Evolutionary conservation across 2,329 filamentous ascomycete species (phyloP).

Genomic region (Calonectria hongkongensis): DNA sequence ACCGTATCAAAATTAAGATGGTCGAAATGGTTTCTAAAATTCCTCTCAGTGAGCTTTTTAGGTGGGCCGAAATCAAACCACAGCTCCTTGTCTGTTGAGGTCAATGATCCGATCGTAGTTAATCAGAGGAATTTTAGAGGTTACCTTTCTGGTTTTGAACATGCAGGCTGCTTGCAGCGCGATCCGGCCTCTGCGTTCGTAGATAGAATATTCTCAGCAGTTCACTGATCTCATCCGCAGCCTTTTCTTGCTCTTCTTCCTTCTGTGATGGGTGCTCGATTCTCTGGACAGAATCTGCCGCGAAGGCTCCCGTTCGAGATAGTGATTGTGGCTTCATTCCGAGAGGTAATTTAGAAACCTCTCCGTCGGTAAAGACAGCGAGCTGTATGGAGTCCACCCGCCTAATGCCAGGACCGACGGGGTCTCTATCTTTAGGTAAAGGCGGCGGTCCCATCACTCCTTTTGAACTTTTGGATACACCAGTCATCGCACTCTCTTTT

Average conservation of each 20-base stretch:
- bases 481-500: too few relatives aligned
- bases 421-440: neutral
- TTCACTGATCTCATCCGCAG: constrained; percentile 1
- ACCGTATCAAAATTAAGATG: constrained; percentile 31
- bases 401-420: neutral
- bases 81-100: constrained; percentile 15
- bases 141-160: neutral
- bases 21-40: constrained; percentile 28
- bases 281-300: neutral
- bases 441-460: neutral
- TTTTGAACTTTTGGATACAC: neutral
- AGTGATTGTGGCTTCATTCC: too few relatives aligned
- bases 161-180: neutral
- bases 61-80: constrained; percentile 37
- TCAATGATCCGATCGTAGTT: neutral
- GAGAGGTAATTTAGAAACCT: too few relatives aligned
- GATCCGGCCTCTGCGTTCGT: constrained; percentile 24
- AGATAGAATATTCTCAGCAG: constrained; percentile 29
- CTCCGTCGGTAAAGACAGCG: too few relatives aligned
- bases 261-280: neutral
- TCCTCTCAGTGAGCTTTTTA: constrained; percentile 12
- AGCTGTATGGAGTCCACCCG: neutral
- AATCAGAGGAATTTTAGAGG: too few relatives aligned
- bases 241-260: constrained; percentile 15
- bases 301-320: too few relatives aligned